Conservation (phyloP, 2,329 filamentous ascomycete species). For the Tetracladium maxilliforme region DNA sequence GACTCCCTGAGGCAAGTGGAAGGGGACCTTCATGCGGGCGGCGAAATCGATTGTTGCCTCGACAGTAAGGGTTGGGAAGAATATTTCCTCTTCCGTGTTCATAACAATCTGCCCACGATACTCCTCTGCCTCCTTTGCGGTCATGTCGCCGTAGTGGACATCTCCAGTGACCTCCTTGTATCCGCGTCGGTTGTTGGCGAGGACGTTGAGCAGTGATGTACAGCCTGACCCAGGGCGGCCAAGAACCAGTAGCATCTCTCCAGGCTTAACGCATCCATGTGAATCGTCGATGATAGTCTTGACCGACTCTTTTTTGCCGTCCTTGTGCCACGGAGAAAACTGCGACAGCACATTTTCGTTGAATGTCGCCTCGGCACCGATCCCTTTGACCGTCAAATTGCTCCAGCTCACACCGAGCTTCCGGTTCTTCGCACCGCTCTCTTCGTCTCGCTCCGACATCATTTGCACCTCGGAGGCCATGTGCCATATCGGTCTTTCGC, state of each 20-base stretch:
- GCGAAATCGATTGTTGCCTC: conserved; percentile 35
- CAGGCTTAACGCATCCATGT: conserved; percentile 3
- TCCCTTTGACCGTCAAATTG: conserved; percentile 12
- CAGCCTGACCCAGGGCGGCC: conserved; percentile 52
- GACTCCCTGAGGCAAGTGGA: conserved; percentile 26
- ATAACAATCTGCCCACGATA: conserved; percentile 38
- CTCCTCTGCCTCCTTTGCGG: conserved; percentile 17
- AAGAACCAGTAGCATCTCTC: conserved; percentile 29
- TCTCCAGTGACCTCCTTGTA: conserved; percentile 39
- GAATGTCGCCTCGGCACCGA: conserved; percentile 12
- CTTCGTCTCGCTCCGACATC: conserved; percentile 1
- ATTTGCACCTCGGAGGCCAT: conserved; percentile 1
- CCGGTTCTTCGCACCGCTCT: conserved; percentile 1
- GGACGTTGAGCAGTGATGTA: conserved; percentile 50
- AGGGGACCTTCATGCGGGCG: conserved; percentile 40
- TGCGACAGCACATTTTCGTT: conserved; percentile 13
- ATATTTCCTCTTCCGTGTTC: conserved; percentile 13
- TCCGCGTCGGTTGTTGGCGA: conserved; percentile 45
- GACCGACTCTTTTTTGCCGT: no score
- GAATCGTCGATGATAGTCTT: conserved; percentile 4
- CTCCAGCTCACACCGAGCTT: conserved; percentile 14
- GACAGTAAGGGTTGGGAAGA: conserved; percentile 1
- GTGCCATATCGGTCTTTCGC: conserved; percentile 1
- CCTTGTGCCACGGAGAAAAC: no score
- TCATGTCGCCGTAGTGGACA: conserved; percentile 32